These are phyloP conservation scores for Conoideocrella luteorostrata DNA, from an alignment of 2,329 filamentous ascomycete species.

Conservation along the genomic window DNA sequence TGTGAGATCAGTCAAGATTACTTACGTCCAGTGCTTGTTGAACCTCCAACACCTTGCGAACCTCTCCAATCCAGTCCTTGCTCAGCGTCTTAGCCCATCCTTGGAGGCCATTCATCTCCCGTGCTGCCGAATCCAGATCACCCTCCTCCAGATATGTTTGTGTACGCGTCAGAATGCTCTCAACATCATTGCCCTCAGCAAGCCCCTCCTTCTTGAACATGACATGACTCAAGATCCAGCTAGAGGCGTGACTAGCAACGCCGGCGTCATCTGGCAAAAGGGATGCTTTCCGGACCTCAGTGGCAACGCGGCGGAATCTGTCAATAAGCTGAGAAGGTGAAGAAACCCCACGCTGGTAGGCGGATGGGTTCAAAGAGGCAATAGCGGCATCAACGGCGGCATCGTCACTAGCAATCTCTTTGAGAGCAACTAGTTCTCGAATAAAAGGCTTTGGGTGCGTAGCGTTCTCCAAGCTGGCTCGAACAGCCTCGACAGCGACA, in stretches of 20 bases:
- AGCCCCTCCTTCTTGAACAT: conserved; percentile 93
- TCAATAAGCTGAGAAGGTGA: conserved; percentile 83
- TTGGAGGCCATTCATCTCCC: conserved; percentile 88
- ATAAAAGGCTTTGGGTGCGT: conserved; percentile 74
- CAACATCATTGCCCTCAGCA: conserved; percentile 79
- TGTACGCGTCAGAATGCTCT: conserved; percentile 84
- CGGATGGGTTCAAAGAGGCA: conserved; percentile 86
- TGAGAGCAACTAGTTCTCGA: conserved; percentile 86
- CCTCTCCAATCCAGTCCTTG: conserved; percentile 88
- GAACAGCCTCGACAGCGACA: conserved; percentile 89
- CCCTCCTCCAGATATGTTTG: conserved; percentile 91
- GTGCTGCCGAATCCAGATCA: conserved; percentile 80
- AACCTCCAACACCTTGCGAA: conserved; percentile 87
- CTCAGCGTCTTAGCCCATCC: conserved; percentile 96
- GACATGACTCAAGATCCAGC: conserved; percentile 82
- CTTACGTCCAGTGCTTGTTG: conserved; percentile 92
- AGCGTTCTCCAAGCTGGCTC: conserved; percentile 70
- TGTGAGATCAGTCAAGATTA: conserved; percentile 15
- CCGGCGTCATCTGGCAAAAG: conserved; percentile 90
- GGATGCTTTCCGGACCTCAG: conserved; percentile 89
- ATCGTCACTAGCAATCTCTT: conserved; percentile 81
- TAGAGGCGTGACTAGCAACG: conserved; percentile 88
- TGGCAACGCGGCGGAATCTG: conserved; percentile 87
- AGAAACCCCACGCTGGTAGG: conserved; percentile 88
- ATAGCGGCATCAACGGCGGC: conserved; percentile 88